These are phyloP conservation scores for Graphilbum ipis-grandicollis DNA, from an alignment of 2,329 filamentous ascomycete species.

Conservation along the genomic window DNA sequence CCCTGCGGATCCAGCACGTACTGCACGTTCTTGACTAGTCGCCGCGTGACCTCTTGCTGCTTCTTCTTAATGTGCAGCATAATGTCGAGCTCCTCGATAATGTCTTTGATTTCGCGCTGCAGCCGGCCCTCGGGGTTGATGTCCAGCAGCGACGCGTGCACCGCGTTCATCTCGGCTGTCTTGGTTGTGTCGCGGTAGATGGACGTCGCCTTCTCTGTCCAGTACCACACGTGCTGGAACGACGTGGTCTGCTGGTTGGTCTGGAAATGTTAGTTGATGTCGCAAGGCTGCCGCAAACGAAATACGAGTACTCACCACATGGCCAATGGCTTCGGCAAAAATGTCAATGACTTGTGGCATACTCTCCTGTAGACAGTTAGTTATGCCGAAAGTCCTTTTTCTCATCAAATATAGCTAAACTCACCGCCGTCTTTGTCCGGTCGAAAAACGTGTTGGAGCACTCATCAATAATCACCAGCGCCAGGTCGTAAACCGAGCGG, in stretches of 20 bases:
- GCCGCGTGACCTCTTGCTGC: slow-evolving; percentile 17
- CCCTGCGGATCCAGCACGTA: slow-evolving; percentile 3
- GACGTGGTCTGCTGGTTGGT: slow-evolving; percentile 20
- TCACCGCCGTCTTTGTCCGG: neutral
- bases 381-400: too few relatives aligned
- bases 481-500: slow-evolving; percentile 22
- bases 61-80: slow-evolving; percentile 21
- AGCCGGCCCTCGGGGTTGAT: slow-evolving; percentile 25
- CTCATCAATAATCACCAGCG: slow-evolving; percentile 22
- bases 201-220: slow-evolving; percentile 12
- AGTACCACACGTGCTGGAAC: slow-evolving; percentile 20
- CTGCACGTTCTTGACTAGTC: slow-evolving; percentile 12
- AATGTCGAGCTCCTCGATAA: slow-evolving; percentile 29
- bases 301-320: slow-evolving; percentile 19
- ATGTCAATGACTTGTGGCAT: slow-evolving; percentile 21
- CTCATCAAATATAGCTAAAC: too few relatives aligned
- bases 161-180: slow-evolving; percentile 6
- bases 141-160: slow-evolving; percentile 16
- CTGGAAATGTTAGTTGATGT: too few relatives aligned
- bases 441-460: slow-evolving; percentile 24
- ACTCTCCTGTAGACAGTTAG: neutral
- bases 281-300: too few relatives aligned
- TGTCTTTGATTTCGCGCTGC: slow-evolving; percentile 26
- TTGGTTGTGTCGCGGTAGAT: slow-evolving; percentile 6
- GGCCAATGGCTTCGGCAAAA: slow-evolving; percentile 23